Evolutionary conservation across 2,329 filamentous ascomycete species (phyloP), one percentile per base, ranked within the genome.

Genomic region (Pseudonectria buxi): DNA sequence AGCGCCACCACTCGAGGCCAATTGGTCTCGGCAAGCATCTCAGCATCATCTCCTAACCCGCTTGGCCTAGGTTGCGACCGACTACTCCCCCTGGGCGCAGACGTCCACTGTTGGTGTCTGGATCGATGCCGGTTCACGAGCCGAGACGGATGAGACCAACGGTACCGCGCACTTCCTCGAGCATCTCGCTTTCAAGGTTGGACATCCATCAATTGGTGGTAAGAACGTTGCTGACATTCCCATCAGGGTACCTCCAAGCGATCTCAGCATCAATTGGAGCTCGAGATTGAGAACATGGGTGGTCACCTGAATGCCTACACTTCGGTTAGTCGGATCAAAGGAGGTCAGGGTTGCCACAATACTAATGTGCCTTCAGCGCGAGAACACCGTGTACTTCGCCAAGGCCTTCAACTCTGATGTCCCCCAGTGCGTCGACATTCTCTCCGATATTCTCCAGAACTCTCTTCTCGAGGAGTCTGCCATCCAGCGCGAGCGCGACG

Each of bases 211-310:
- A 53, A 53, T 53, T 36, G 44, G 28, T 14, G 32, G 14, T 30
- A 22, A 32, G 12, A 9, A 9, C 32, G 36, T 44, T 27, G 35
- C 47, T 53, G 42, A 53, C 43, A 41, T 30, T 15, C 31, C 30
- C 26, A 24, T 11, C n/a, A 89, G 89, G 92, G 92, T 56, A 98
- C 92, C 53, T 76, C 84, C 67, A 94, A 85, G 74, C 81, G 92
- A 68, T 88, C 85, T 49, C 92, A 98, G 70, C 85, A 94, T 64
- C 92, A 98, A 72, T 76, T 98, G 63, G 92, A 98, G 74, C 82
- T 98, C 49, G 92, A 98, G 75, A 96, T 98, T 61, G 92, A 98
- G 78, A 98, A 98, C 74, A 95, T 98, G 86, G 92, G 92, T 65
- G 92, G 87, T 49, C 92, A 98, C 73, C 78, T 98, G 57, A 98